Percentiles rank a stretch among this genome's conserved stretches.
These are phyloP conservation scores for Barnettozyma californica DNA, from an alignment of 805 yeast genomes.

Conservation along the genomic window DNA sequence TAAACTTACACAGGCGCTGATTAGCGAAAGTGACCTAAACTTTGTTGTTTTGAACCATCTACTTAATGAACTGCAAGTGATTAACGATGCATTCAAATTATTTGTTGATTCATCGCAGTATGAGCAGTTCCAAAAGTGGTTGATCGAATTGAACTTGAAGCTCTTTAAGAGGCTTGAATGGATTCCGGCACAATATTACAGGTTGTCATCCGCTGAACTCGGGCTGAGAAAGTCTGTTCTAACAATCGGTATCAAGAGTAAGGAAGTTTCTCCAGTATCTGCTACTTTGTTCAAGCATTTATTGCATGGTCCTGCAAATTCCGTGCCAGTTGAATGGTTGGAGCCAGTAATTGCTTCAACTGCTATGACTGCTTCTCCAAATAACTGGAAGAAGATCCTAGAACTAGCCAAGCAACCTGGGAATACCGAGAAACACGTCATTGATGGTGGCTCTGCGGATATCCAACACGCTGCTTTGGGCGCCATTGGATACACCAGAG, in stretches of 20 bases:
- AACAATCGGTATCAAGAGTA: constrained; percentile 29
- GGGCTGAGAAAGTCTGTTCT: constrained; percentile 40
- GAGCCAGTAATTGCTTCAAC: constrained; percentile 39
- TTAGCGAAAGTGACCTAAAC: constrained; percentile 11
- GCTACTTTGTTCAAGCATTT: constrained; percentile 41
- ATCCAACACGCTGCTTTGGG: constrained; percentile 53
- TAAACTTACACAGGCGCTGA: constrained; percentile 20
- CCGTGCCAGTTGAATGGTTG: constrained; percentile 49
- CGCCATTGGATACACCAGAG: constrained; percentile 45
- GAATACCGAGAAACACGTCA: constrained; percentile 33
- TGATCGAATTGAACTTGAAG: constrained; percentile 9
- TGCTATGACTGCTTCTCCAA: constrained; percentile 32
- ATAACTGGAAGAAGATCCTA: constrained; percentile 56
- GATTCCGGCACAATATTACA: constrained; percentile 34
- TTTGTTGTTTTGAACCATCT: constrained; percentile 26
- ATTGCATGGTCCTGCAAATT: constrained; percentile 45
- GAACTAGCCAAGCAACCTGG: constrained; percentile 48
- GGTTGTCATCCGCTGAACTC: constrained; percentile 33
- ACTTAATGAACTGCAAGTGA: constrained; percentile 22
- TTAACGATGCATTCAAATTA: constrained; percentile 18
- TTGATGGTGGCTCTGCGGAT: constrained; percentile 26
- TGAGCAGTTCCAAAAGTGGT: constrained; percentile 12
- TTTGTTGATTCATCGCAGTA: constrained; percentile 8
- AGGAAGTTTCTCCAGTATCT: constrained; percentile 28
- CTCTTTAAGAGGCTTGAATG: constrained; percentile 33